Evolutionary conservation across 192 early-diverging fungal species (phyloP).

Genomic region (Dissophora ornata): DNA sequence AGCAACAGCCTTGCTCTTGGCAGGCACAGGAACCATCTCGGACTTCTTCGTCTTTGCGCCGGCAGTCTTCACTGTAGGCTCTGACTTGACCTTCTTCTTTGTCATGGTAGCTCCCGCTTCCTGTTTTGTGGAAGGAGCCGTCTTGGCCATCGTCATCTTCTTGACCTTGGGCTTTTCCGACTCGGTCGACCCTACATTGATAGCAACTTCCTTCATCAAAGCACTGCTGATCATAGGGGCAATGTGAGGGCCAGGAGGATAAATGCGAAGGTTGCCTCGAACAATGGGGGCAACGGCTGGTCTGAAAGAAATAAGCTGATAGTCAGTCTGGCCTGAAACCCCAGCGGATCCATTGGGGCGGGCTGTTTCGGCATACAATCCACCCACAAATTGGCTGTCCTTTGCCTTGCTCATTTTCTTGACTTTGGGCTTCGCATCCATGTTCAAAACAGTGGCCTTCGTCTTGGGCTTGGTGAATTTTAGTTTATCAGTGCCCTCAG

Average conservation of each 20-base stretch:
- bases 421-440: conserved; percentile 2
- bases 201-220: conserved; percentile 6
- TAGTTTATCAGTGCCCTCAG: conserved; percentile 1
- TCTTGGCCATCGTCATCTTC: conserved; percentile 3
- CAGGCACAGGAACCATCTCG: neutral
- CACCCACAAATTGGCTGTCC: neutral
- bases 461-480: conserved; percentile 23
- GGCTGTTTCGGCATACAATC: neutral
- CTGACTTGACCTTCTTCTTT: conserved; percentile 12
- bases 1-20: conserved; percentile 17
- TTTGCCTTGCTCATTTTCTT: conserved; percentile 7
- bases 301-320: conserved; percentile 4
- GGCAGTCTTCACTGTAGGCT: neutral
- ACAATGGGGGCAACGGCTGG: conserved; percentile 37
- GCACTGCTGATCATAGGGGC: conserved; percentile 7
- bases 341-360: neutral
- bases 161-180: conserved; percentile 11
- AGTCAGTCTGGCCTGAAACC: too few species aligned
- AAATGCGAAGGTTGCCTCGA: conserved; percentile 51
- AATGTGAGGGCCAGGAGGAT: conserved; percentile 49
- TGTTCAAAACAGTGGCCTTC: neutral
- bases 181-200: neutral
- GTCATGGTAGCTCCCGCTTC: neutral
- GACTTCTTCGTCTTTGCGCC: conserved; percentile 12
- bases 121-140: neutral